Evolutionary conservation across 768 basidiomycete species (phyloP).

Genomic region (Mycena indigotica): DNA sequence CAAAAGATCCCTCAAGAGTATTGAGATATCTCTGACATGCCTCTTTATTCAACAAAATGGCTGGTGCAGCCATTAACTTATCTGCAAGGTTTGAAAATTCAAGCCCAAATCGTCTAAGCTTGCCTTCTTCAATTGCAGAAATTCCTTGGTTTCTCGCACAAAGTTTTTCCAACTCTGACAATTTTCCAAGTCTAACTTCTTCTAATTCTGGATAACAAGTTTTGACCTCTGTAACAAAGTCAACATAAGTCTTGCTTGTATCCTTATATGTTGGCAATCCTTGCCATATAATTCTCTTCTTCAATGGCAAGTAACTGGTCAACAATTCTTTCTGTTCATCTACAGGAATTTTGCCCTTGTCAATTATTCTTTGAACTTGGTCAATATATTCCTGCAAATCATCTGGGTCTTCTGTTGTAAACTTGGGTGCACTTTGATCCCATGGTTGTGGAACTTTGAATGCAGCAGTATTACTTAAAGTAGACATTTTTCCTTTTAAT

Average conservation of each 20-base stretch:
- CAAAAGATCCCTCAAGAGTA: slow-evolving; percentile 11
- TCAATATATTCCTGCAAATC: slow-evolving; percentile 12
- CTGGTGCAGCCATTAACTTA: slow-evolving; percentile 7
- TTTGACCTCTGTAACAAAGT: slow-evolving; percentile 10
- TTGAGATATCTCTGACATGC: slow-evolving; percentile 11
- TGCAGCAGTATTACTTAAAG: too few relatives aligned
- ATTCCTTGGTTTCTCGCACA: slow-evolving; percentile 3
- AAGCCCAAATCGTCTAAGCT: slow-evolving; percentile 8
- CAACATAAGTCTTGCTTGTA: background rate
- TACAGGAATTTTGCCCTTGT: slow-evolving; percentile 1
- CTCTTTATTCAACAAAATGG: slow-evolving; percentile 14
- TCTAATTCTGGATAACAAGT: slow-evolving; percentile 9
- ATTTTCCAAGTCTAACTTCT: slow-evolving; percentile 7
- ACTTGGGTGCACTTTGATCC: slow-evolving; percentile 14
- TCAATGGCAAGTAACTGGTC: slow-evolving; percentile 6
- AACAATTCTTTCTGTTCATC: slow-evolving; percentile 13
- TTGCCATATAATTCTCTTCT: slow-evolving; percentile 4
- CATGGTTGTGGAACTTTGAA: slow-evolving; percentile 15
- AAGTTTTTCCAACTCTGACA: slow-evolving; percentile 5
- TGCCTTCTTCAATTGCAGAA: slow-evolving; percentile 4
- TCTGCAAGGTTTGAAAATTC: slow-evolving; percentile 1
- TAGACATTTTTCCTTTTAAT: too few relatives aligned
- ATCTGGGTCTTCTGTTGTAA: slow-evolving; percentile 12
- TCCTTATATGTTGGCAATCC: background rate
- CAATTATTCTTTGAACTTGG: slow-evolving; percentile 9